Percentiles rank a stretch among this genome's conserved stretches.
Conservation (phyloP, 2,329 filamentous ascomycete species). For the Paracamarosporium sp. region DNA sequence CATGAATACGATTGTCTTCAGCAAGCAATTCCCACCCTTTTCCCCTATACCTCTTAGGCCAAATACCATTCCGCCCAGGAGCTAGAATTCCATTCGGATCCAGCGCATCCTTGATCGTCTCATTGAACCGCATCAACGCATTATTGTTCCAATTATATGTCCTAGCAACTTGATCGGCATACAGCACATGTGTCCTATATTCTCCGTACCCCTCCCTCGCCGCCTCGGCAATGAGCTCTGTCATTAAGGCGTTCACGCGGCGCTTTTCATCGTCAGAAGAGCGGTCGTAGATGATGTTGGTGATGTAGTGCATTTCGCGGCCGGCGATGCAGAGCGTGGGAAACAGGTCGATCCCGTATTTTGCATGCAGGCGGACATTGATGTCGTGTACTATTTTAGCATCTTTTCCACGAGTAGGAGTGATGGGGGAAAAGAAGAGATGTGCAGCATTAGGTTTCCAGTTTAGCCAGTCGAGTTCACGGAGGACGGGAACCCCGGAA, state of each 20-base stretch:
- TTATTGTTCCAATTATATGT: constrained; percentile 54
- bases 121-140: constrained; percentile 52
- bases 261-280: constrained; percentile 47
- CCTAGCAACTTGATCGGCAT: constrained; percentile 54
- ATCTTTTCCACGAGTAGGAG: constrained; percentile 56
- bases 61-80: constrained; percentile 57
- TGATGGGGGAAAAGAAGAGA: constrained; percentile 61
- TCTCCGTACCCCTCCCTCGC: constrained; percentile 54
- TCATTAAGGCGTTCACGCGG: constrained; percentile 47
- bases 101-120: constrained; percentile 55
- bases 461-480: constrained; percentile 54
- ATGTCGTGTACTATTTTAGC: constrained; percentile 37
- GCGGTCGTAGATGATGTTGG: constrained; percentile 61
- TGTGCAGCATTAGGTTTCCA: constrained; percentile 62
- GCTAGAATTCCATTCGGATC: constrained; percentile 58
- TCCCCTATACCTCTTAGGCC: constrained; percentile 35
- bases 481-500: constrained; percentile 42
- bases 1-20: constrained; percentile 13
- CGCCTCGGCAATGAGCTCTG: constrained; percentile 48
- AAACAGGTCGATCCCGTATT: constrained; percentile 58
- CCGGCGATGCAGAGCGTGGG: constrained; percentile 59
- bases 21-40: constrained; percentile 24
- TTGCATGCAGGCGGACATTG: constrained; percentile 24
- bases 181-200: constrained; percentile 55
- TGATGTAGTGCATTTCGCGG: constrained; percentile 64